A percentile compares a stretch with the other conserved stretches of the same genome.
phyloP scores from a whole-genome alignment of 257 asterid species.

The Phtheirospermum japonicum region DNA sequence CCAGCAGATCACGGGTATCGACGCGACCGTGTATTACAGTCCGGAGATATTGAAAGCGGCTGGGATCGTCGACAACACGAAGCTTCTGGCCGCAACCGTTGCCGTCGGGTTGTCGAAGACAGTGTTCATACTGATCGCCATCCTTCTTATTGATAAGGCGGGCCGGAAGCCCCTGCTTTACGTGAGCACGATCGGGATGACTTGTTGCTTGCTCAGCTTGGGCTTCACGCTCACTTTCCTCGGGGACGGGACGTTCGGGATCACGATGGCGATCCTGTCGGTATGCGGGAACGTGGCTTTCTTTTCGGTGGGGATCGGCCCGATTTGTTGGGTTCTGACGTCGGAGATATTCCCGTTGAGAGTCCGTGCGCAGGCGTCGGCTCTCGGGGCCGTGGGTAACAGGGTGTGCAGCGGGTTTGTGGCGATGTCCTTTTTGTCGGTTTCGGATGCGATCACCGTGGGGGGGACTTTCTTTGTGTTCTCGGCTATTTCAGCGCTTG shows the following conservation, averaged over 20 bases:
- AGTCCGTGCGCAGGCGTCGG: constrained; percentile 89
- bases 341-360: constrained; percentile 81
- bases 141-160: constrained; percentile 65
- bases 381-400: constrained; percentile 90
- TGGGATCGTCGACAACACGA: constrained; percentile 57
- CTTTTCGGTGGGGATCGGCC: constrained; percentile 87
- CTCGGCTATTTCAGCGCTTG: constrained; percentile 47
- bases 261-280: constrained; percentile 45
- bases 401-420: constrained; percentile 84
- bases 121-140: constrained; percentile 61
- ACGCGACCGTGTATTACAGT: constrained; percentile 90
- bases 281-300: constrained; percentile 90
- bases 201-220: constrained; percentile 57
- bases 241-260: constrained; percentile 44
- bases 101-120: constrained; percentile 89
- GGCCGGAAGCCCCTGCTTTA: constrained; percentile 90
- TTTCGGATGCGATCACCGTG: constrained; percentile 52
- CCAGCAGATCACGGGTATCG: constrained; percentile 90
- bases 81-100: constrained; percentile 83
- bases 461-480: constrained; percentile 78
- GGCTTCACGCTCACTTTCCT: constrained; percentile 48
- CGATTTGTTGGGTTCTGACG: constrained; percentile 88
- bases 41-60: constrained; percentile 78
- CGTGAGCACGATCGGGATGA: constrained; percentile 90
- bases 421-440: constrained; percentile 90